Evolutionary conservation across 106 monocot species (phyloP), one percentile per base, ranked within the genome.

Genomic region (Hemerocallis citrina): DNA sequence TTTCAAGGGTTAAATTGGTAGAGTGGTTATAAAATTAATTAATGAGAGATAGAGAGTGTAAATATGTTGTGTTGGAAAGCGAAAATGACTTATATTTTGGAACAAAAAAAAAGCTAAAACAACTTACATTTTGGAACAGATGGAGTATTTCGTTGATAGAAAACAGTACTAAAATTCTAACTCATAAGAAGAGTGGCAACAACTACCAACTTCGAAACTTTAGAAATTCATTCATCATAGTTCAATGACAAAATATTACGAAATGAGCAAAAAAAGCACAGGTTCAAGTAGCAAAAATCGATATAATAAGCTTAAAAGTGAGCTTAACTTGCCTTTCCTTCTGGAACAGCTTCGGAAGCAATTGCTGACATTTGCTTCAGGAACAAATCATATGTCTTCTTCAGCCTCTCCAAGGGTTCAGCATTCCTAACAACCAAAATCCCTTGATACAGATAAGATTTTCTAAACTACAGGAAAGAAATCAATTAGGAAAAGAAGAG

Each of bases 341-440:
- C 56, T 25, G 68, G 25, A 60, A 36, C 40, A 63, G 57, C 50
- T 57, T 60, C 35, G 25, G 37, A 60, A 29, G 34, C 52, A 50
- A 79, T 42, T 55, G 65, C 57, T 0, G 29, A 38, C 35, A 85
- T 15, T 5, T 70, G 74, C 3, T 81, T 67, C 38, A 82, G 72
- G 58, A 94, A 89, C 34, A 74, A 52, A 33, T 12, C 34, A 32
- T 94, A 67, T 43, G 66, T 71, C 66, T 70, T 78, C 68, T 83
- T 83, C 71, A 95, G 68, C 45, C 72, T 71, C 21, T 78, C 83
- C 31, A 84, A 31, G 25, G 85, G 94, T 57, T 86, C 80, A 7
- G 89, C 83, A 33, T 89, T 78, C 68, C 94, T 95, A 33, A 40
- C 55, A 20, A 55, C 54, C n/a, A 34, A 29, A 70, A 57, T 21